Evolutionary conservation across 495 filamentous ascomycete species (phyloP).

Genomic region (Penicillium atrosanguineum): DNA sequence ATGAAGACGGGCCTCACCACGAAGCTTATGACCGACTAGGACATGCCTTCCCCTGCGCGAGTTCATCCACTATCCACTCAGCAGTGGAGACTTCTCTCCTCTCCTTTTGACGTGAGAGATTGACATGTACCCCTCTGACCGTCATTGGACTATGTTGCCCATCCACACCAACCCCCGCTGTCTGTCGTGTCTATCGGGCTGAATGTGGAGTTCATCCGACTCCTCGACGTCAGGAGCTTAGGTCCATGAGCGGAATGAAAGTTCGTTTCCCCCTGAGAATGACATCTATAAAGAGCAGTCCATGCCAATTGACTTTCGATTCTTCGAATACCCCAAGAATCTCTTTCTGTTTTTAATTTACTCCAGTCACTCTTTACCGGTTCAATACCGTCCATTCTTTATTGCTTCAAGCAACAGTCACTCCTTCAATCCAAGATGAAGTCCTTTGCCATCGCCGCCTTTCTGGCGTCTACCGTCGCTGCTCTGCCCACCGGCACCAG

Average conservation of each 20-base stretch:
- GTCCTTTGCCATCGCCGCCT: constrained; percentile 22
- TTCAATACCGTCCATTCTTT: constrained; percentile 32
- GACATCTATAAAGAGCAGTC: constrained; percentile 18
- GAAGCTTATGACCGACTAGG: constrained; percentile 20
- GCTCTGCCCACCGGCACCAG: constrained; percentile 22
- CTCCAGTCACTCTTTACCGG: constrained; percentile 21
- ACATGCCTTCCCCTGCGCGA: neutral
- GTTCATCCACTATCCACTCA: constrained; percentile 1
- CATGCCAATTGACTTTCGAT: constrained; percentile 7
- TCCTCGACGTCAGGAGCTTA: constrained; percentile 8
- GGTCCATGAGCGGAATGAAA: neutral
- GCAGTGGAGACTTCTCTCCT: constrained; percentile 11
- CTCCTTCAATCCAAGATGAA: constrained; percentile 27
- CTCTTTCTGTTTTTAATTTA: constrained; percentile 15
- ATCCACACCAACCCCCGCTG: neutral
- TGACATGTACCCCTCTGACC: neutral
- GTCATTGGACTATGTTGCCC: constrained; percentile 1
- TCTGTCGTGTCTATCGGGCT: neutral
- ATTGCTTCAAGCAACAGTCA: constrained; percentile 18
- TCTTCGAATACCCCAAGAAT: constrained; percentile 16
- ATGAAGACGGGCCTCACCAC: constrained; percentile 20
- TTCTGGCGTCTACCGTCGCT: constrained; percentile 23
- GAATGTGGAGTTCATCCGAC: constrained; percentile 10
- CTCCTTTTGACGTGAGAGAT: constrained; percentile 9
- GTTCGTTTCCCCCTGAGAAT: constrained; percentile 1